These are phyloP conservation scores for Epipyxis sp. DNA, from an alignment of 108 stramenopile species.

Conservation along the genomic window DNA sequence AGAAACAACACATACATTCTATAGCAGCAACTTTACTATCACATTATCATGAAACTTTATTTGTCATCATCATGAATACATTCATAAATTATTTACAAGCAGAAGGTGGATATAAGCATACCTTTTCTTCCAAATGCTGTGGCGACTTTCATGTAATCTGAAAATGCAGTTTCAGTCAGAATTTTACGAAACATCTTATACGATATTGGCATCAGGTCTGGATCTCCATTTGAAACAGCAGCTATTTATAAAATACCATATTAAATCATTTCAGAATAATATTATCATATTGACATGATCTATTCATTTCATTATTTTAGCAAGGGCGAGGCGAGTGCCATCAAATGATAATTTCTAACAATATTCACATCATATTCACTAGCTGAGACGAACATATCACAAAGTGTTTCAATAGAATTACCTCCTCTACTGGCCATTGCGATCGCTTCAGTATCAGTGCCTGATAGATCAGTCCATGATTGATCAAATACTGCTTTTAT, in stretches of 20 bases:
- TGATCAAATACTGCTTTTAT: conserved; percentile 8
- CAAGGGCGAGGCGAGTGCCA: not conserved
- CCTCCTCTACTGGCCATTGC: too few relatives aligned
- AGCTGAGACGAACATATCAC: too few relatives aligned
- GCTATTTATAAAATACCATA: not conserved
- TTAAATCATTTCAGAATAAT: not conserved
- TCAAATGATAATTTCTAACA: too few relatives aligned
- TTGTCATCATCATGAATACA: not conserved
- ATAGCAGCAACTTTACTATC: not conserved
- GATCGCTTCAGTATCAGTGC: too few relatives aligned
- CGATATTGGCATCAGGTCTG: not conserved
- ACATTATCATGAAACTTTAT: not conserved
- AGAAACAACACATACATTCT: not conserved
- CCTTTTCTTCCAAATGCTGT: conserved; percentile 3
- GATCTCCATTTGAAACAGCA: not conserved
- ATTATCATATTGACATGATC: not conserved
- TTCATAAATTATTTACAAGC: not conserved
- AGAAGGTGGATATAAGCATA: not conserved
- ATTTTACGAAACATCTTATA: conserved; percentile 10
- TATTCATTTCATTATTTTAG: not conserved
- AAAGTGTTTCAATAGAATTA: too few relatives aligned
- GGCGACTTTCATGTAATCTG: not conserved
- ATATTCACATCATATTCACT: too few relatives aligned
- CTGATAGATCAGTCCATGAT: too few relatives aligned
- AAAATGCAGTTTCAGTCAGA: not conserved